Percentiles rank a stretch among this genome's conserved stretches.
These are phyloP conservation scores for Narthecium ossifragum DNA, from an alignment of 106 monocot genomes.

Conservation along the genomic window DNA sequence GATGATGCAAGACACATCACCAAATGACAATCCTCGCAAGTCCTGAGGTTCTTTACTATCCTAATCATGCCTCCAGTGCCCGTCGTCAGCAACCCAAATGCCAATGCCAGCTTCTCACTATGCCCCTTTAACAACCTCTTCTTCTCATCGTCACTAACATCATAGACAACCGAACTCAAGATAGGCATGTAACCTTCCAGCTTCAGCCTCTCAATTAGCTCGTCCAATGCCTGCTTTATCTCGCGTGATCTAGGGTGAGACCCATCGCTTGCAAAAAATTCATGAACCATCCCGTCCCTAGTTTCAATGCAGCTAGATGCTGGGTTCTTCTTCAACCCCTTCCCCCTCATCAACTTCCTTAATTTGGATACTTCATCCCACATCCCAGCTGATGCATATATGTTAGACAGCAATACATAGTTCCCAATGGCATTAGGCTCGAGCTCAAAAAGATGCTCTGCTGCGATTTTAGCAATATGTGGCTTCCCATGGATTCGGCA, in stretches of 20 bases:
- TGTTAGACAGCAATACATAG: conserved; percentile 51
- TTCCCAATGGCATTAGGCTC: conserved; percentile 57
- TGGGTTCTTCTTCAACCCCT: conserved; percentile 49
- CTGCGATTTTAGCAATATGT: conserved; percentile 45
- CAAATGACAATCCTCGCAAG: conserved; percentile 65
- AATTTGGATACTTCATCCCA: conserved; percentile 59
- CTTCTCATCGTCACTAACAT: conserved; percentile 48
- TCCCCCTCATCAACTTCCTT: conserved; percentile 52
- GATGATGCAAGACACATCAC: conserved; percentile 49
- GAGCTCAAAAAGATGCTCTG: conserved; percentile 37
- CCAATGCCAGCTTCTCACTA: conserved; percentile 69
- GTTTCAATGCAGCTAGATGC: conserved; percentile 50
- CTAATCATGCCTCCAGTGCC: conserved; percentile 25
- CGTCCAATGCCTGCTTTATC: conserved; percentile 50
- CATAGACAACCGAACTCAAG: conserved; percentile 28
- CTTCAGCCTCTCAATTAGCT: conserved; percentile 40
- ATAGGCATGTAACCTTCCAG: conserved; percentile 27
- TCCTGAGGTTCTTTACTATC: conserved; percentile 61
- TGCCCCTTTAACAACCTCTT: conserved; percentile 54
- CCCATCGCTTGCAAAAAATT: conserved; percentile 64
- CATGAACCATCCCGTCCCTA: conserved; percentile 47
- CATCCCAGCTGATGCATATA: conserved; percentile 57
- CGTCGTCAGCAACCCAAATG: conserved; percentile 49
- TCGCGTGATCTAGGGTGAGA: conserved; percentile 41
- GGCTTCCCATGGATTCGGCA: conserved; percentile 50